phyloP scores from a whole-genome alignment of 306 rosid species.

The Malus sieversii region DNA sequence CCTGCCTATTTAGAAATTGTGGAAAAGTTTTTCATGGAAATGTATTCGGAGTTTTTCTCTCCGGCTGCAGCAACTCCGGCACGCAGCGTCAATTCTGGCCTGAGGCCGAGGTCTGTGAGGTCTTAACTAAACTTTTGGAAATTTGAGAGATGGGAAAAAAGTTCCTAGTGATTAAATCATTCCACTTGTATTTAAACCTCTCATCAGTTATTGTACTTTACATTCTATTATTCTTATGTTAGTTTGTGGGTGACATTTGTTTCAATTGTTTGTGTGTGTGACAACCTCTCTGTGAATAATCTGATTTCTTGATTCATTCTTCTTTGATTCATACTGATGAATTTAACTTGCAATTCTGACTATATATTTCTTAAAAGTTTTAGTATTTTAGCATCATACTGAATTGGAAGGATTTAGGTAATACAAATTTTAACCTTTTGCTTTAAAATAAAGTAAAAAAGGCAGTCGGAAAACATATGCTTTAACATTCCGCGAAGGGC shows the following conservation, averaged over 20 bases:
- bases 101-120: conserved; percentile 20
- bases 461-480: too few species aligned
- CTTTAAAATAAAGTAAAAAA: too few species aligned
- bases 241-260: background rate
- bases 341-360: background rate
- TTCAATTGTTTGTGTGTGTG: background rate
- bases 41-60: conserved; percentile 50
- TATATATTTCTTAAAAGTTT: background rate
- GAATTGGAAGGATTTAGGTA: too few species aligned
- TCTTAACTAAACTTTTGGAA: background rate
- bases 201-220: background rate
- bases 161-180: background rate
- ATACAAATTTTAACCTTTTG: too few species aligned
- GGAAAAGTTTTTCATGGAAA: conserved; percentile 72
- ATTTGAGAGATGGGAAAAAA: background rate
- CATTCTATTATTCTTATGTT: background rate
- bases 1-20: conserved; percentile 80
- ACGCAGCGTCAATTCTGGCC: conserved; percentile 28
- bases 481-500: background rate
- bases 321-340: background rate
- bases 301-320: background rate
- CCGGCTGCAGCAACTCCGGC: conserved; percentile 23
- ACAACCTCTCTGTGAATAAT: background rate
- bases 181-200: background rate
- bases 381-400: too few species aligned